Base-by-base conservation (phyloP, 306 rosid species). In the Lathyrus tuberosus region DNA sequence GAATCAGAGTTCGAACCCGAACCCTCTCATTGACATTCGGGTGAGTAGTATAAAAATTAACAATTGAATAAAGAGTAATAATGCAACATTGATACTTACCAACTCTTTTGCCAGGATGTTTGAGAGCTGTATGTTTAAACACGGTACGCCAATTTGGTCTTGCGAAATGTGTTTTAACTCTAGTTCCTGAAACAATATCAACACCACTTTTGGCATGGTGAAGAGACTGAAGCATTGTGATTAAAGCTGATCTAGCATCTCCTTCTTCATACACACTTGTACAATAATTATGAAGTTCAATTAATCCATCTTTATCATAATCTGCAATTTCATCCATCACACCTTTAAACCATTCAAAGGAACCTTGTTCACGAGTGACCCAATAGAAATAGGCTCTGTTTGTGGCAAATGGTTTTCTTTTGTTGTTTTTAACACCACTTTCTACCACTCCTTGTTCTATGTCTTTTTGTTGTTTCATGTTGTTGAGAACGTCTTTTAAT, bases 341-440 rank as follows among this genome's bases (percentile, higher is more conserved):
- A 24, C 91, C 96, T 56, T 79, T 80, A 16, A 92, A 92, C 98
- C 98, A 92, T 71, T 89, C 96, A 41, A 92, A 89, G 2, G 91
- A 92, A 35, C 98, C 96, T 65, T 92, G 96, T 73, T 92, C 98
- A 1, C 98, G 80, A 4, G 98, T 92, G 3, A 92, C 92, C 98
- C 98, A 90, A 37, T 92, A 92, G 73, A 92, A 92, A 70, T 92
- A 90, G 14, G 89, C 98, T 16, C 93, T 65, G n/a, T 79, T 84
- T 8, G 96, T 88, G 12, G 84, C 93, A 17, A 92, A 90, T 16
- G 86, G 79, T 30, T 78, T 88, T 48, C 84, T 84, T 83, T 72
- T 86, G 75, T 72, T 72, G 64, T 28, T 77, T 35, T 46, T 82
- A 5, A 42, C 51, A 4, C 81, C 82, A 67, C 67, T 80, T 42